phyloP scores from a whole-genome alignment of 345 rosid species.

The Aethionema arabicum region DNA sequence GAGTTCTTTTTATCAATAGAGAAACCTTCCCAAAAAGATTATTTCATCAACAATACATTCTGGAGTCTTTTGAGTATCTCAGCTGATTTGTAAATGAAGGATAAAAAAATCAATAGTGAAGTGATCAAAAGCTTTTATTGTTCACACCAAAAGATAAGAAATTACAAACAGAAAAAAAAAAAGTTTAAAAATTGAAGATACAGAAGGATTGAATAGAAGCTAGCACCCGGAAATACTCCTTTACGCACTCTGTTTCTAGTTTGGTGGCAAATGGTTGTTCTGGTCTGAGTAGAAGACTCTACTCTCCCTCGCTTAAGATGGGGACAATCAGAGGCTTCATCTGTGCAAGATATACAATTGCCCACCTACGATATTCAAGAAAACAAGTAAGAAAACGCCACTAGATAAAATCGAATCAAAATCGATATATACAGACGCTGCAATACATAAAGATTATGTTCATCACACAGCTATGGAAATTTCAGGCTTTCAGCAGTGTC shows the following conservation, averaged over 20 bases:
- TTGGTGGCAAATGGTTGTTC: constrained; percentile 26
- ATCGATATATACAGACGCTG: background rate
- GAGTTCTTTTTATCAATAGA: background rate
- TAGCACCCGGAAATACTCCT: constrained; percentile 25
- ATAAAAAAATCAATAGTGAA: constrained; percentile 13
- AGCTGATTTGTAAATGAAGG: constrained; percentile 29
- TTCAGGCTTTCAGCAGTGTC: background rate
- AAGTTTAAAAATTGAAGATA: constrained; percentile 35
- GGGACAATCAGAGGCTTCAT: constrained; percentile 99
- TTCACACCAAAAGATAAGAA: constrained; percentile 28
- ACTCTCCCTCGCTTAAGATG: constrained; percentile 74
- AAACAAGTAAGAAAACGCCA: constrained; percentile 11
- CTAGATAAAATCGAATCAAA: constrained; percentile 11
- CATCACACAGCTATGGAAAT: background rate
- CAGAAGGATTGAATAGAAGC: constrained; percentile 23
- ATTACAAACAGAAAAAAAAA: constrained; percentile 40
- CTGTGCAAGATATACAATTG: constrained; percentile 94
- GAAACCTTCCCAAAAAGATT: constrained; percentile 23
- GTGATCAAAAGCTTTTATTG: constrained; percentile 22
- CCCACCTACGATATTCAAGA: constrained; percentile 66
- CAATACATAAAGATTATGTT: constrained; percentile 12
- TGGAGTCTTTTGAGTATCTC: constrained; percentile 22
- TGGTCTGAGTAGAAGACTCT: constrained; percentile 37
- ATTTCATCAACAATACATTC: constrained; percentile 37
- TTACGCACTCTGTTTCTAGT: constrained; percentile 30